Percentiles rank a stretch among this genome's conserved stretches.
Evolutionary conservation across 495 filamentous ascomycete genomes (phyloP).

Genomic region (Aspergillus sparsus): DNA sequence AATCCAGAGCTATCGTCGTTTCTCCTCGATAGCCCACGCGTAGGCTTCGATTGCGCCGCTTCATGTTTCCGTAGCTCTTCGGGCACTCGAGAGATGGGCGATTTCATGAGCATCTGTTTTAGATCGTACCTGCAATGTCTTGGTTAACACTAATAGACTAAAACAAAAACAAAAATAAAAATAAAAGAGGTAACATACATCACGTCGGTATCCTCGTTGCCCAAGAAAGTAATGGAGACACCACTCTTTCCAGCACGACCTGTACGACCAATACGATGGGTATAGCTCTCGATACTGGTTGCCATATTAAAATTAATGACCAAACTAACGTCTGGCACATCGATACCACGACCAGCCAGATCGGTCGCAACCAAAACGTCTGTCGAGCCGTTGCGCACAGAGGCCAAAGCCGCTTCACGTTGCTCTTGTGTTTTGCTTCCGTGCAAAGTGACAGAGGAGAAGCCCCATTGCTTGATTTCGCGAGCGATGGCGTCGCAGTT

Average conservation of each 20-base stretch:
- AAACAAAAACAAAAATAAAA: slow-evolving; percentile 1
- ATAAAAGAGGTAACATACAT: slow-evolving; percentile 61
- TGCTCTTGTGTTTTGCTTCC: slow-evolving; percentile 97
- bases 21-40: slow-evolving; percentile 59
- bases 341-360: slow-evolving; percentile 95
- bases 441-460: slow-evolving; percentile 87
- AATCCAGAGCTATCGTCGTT: slow-evolving; percentile 63
- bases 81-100: slow-evolving; percentile 82
- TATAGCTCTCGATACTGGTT: slow-evolving; percentile 89
- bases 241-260: slow-evolving; percentile 97
- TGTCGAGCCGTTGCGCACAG: slow-evolving; percentile 73
- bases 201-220: slow-evolving; percentile 87
- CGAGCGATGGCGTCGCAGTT: slow-evolving; percentile 96
- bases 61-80: slow-evolving; percentile 94
- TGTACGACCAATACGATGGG: slow-evolving; percentile 95
- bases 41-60: slow-evolving; percentile 82
- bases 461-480: slow-evolving; percentile 95
- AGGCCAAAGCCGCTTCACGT: slow-evolving; percentile 90
- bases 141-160: not conserved
- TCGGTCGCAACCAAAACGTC: slow-evolving; percentile 97
- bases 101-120: slow-evolving; percentile 95
- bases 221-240: slow-evolving; percentile 95
- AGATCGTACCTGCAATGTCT: slow-evolving; percentile 63
- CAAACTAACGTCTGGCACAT: slow-evolving; percentile 89
- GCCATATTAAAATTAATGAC: slow-evolving; percentile 99